Conservation (phyloP, 2,329 filamentous ascomycete species). For the Triangularia verruculosa region DNA sequence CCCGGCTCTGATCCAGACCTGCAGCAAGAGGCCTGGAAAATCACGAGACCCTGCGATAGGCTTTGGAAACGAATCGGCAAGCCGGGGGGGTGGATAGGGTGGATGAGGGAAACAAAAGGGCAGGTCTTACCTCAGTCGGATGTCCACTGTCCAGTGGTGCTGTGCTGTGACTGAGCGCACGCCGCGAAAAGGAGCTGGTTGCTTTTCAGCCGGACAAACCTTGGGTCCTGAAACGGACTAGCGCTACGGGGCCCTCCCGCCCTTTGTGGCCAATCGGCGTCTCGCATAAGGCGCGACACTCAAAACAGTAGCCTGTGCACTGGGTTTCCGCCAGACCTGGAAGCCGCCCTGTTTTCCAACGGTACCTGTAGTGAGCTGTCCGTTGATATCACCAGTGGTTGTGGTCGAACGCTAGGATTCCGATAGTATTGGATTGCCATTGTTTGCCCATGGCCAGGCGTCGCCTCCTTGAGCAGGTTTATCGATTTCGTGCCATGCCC, state of each 20-base stretch:
- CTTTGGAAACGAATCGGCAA: conserved; percentile 28
- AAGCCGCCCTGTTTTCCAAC: neutral
- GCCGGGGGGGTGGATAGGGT: conserved; percentile 32
- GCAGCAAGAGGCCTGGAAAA: conserved; percentile 26
- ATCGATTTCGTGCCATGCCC: neutral
- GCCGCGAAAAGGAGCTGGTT: conserved; percentile 19
- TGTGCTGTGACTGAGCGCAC: conserved; percentile 19
- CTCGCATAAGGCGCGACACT: conserved; percentile 5
- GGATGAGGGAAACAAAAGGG: conserved; percentile 28
- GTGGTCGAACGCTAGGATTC: too few relatives aligned
- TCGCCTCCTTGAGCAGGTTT: neutral
- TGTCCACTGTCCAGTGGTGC: conserved; percentile 26
- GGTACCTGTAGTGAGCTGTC: neutral
- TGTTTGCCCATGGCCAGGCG: neutral
- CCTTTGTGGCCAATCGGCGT: conserved; percentile 16
- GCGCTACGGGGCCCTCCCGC: conserved; percentile 14
- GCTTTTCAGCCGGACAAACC: conserved; percentile 26
- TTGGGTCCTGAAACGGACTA: conserved; percentile 21
- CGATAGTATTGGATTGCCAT: neutral
- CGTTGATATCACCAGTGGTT: too few relatives aligned
- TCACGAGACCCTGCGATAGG: conserved; percentile 27
- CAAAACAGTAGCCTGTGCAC: neutral
- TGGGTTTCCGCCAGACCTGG: neutral
- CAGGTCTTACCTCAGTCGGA: conserved; percentile 37
- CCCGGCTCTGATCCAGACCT: conserved; percentile 25